Base-by-base conservation (phyloP, 257 asterid species). In the Scutellaria barbata region DNA sequence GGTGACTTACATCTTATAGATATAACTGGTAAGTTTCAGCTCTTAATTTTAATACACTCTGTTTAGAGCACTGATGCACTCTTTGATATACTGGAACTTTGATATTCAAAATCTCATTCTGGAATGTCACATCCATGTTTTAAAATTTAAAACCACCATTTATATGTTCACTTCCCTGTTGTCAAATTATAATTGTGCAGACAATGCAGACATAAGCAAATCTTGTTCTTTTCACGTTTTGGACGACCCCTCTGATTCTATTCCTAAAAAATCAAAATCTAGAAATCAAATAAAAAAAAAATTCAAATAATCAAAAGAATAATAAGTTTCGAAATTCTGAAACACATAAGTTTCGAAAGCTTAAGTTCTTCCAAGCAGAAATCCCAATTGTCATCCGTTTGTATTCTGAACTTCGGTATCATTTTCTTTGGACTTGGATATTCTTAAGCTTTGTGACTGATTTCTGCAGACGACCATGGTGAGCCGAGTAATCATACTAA, bases 1-100 rank as follows among this genome's bases (percentile, higher is more conserved):
- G 96, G 96, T 70, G 97, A 94, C 80, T 79, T 94, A 61, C 98
- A 94, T 85, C 92, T 89, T 63, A 72, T 89, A 42, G 89, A 87
- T 72, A 78, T 86, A 63, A 85, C 82, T 22, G 96, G 98, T 87
- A 40, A 74, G 81, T 80, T 69, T 83, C 54, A 12, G 74, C 39
- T 60, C 61, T 54, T 35, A 42, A 11, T 73, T 41, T 47, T 69
- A 10, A 48, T 51, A 37, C 16, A 20, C 5, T 40, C n/a, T 76
- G 35, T 59, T 50, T 9, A 16, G 22, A 33, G 35, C 1, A 4
- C 10, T 66, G 14, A 13, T 62, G 13, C 35, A 30, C 35, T 22
- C 25, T 64, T 53, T 41, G 10, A 17, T 10, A 13, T 30, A 53
- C 3, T 14, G 6, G 22, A 54, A 47, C 13, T 10, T 69, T 59